Percentiles rank a stretch among this genome's conserved stretches.
These are phyloP conservation scores for Candida yuanshanica DNA, from an alignment of 805 yeast species.

Conservation along the genomic window DNA sequence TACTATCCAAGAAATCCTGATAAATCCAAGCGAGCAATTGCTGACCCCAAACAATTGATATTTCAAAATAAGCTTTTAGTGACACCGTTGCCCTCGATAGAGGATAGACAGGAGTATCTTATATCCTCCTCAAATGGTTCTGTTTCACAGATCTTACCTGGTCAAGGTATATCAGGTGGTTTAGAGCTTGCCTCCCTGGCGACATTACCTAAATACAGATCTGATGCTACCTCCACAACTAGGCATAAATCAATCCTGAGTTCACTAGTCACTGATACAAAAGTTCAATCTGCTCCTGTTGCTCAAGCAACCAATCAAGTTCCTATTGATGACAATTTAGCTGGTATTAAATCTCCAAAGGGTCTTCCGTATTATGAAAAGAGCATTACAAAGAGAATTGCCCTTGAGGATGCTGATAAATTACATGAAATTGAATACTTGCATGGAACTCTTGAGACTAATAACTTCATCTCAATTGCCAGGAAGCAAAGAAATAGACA, in stretches of 20 bases:
- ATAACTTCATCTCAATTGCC: slow-evolving; percentile 37
- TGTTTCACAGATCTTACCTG: slow-evolving; percentile 22
- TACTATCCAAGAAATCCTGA: slow-evolving; percentile 2
- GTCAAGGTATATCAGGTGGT: slow-evolving; percentile 26
- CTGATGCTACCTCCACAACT: slow-evolving; percentile 3
- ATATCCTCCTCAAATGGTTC: slow-evolving; percentile 15
- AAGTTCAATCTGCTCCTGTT: slow-evolving; percentile 3
- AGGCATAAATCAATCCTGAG: slow-evolving; percentile 13
- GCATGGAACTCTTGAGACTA: slow-evolving; percentile 43
- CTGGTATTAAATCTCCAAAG: slow-evolving; percentile 24
- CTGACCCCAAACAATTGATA: neutral
- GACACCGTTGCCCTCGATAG: slow-evolving; percentile 19
- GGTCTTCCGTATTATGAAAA: slow-evolving; percentile 40
- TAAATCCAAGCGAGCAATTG: slow-evolving; percentile 1
- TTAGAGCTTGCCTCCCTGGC: slow-evolving; percentile 21
- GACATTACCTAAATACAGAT: slow-evolving; percentile 20
- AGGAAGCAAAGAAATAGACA: slow-evolving; percentile 37
- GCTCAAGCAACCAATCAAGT: slow-evolving; percentile 22
- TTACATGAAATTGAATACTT: slow-evolving; percentile 42
- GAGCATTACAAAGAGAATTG: slow-evolving; percentile 24
- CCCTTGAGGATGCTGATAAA: slow-evolving; percentile 28
- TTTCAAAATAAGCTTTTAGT: slow-evolving; percentile 7
- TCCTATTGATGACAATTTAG: slow-evolving; percentile 13
- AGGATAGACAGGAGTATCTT: slow-evolving; percentile 22
- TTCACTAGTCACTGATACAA: slow-evolving; percentile 8